These are phyloP conservation scores for Allantophomopsis cytisporea DNA, from an alignment of 2,329 filamentous ascomycete species.

Conservation along the genomic window DNA sequence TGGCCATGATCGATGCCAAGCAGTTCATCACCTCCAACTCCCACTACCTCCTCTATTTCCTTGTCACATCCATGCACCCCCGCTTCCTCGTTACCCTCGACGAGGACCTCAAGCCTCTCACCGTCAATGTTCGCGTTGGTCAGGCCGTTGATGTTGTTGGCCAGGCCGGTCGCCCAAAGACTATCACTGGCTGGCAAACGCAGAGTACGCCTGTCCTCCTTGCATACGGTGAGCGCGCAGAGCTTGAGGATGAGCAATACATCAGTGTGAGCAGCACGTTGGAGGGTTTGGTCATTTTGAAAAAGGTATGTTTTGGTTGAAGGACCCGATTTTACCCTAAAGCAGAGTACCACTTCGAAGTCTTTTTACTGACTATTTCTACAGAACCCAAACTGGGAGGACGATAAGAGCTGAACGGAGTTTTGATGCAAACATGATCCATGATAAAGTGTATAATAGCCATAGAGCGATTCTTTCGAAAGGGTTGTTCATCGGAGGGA, in stretches of 20 bases:
- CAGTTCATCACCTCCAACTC: slow-evolving; percentile 53
- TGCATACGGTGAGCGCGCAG: slow-evolving; percentile 88
- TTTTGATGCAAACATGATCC: neutral
- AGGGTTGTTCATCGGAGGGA: too few relatives aligned
- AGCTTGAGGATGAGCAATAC: slow-evolving; percentile 96
- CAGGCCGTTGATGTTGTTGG: slow-evolving; percentile 98
- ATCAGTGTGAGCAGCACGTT: slow-evolving; percentile 81
- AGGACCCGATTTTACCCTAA: too few relatives aligned
- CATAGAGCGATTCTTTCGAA: neutral
- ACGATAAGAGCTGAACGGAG: slow-evolving; percentile 17
- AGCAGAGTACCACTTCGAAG: neutral
- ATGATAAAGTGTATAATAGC: slow-evolving; percentile 2
- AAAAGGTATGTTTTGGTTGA: slow-evolving; percentile 58
- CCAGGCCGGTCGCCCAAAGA: slow-evolving; percentile 94
- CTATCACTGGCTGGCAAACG: slow-evolving; percentile 98
- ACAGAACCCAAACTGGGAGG: slow-evolving; percentile 36
- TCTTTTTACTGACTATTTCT: neutral
- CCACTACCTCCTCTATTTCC: slow-evolving; percentile 95
- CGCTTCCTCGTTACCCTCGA: slow-evolving; percentile 93
- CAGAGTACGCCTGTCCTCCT: slow-evolving; percentile 96
- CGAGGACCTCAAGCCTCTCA: slow-evolving; percentile 84
- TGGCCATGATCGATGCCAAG: slow-evolving; percentile 93
- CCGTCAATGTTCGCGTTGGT: slow-evolving; percentile 91
- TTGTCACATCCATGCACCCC: slow-evolving; percentile 93
- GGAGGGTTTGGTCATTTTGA: slow-evolving; percentile 89